Base-by-base conservation (phyloP, 257 asterid genomes). In the Coffea canephora region DNA sequence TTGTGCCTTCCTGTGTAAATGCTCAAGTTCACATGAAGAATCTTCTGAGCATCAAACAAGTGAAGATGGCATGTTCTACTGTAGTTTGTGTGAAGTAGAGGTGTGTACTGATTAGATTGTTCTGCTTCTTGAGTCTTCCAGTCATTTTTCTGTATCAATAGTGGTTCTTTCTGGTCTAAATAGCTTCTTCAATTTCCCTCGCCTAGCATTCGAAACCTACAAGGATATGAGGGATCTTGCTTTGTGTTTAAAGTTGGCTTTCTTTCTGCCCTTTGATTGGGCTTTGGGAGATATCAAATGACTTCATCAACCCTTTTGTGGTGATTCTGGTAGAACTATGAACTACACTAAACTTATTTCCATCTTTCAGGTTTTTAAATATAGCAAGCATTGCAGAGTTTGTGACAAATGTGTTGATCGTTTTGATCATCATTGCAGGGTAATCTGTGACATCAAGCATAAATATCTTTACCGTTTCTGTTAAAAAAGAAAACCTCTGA, bases 351-450 rank as follows among this genome's bases (percentile, higher is more conserved):
- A 78, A 77, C n/a, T 48, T 36, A 10, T 62, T 83, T 21, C 64
- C 23, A 50, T 84, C 77, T 85, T 83, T 81, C 90, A 96, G 99
- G 99, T 96, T 82, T 92, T 83, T 85, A 96, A 92, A 87, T 93
- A 91, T 89, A 95, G 99, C 93, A 95, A 95, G 91, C 99, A 95
- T 78, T 95, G 99, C 73, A 89, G 99, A 88, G 98, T 95, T 43
- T 93, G 98, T 69, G 99, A 95, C 89, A 95, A 95, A 85, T 95
- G 99, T 49, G 99, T 95, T 12, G 95, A 95, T 89, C 87, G 89
- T 59, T 95, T 95, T 31, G 99, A 95, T 86, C 99, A 95, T 85
- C 99, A 95, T 84, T 96, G 99, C 95, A 87, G 99, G 97, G 99
- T 96, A 90, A 55, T 71, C 57, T 45, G 71, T 59, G 73, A 27